A percentile compares a stretch with the other conserved stretches of the same genome.
Conservation (phyloP, 2,329 filamentous ascomycete genomes). For the Botrytis deweyae region DNA sequence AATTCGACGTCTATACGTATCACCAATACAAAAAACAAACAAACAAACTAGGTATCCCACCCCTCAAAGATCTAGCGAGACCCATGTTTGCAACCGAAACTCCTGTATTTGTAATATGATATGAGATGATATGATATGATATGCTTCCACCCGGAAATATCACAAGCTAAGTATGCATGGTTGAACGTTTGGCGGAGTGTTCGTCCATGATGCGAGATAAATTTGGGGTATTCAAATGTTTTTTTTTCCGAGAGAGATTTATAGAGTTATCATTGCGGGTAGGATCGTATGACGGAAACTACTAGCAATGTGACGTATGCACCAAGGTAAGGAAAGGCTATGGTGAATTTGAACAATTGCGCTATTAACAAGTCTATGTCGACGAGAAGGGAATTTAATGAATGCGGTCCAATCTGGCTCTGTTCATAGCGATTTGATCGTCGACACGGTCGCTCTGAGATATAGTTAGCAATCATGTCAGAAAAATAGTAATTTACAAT, state of each 20-base stretch:
- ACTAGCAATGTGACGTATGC: not conserved
- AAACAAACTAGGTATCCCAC: not conserved
- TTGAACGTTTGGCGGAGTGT: not conserved
- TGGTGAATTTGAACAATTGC: not conserved
- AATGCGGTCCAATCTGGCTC: conserved; percentile 48
- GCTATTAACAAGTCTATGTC: not conserved
- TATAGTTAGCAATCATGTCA: conserved; percentile 35
- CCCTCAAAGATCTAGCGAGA: not conserved
- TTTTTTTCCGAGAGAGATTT: not conserved
- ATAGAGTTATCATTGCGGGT: not conserved
- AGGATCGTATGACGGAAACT: not conserved
- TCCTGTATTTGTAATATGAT: not conserved
- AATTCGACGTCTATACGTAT: not conserved
- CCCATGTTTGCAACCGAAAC: conserved; percentile 8
- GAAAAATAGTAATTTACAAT: conserved; percentile 15
- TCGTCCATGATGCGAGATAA: not conserved
- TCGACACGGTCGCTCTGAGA: conserved; percentile 76
- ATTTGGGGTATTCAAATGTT: not conserved
- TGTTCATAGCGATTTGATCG: conserved; percentile 77
- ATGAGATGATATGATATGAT: not conserved
- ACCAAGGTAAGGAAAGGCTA: not conserved
- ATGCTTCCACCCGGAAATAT: conserved; percentile 1
- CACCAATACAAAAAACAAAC: not conserved
- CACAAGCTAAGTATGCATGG: not conserved
- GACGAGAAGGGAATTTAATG: conserved; percentile 23